These are phyloP conservation scores for Vigna hirtella DNA, from an alignment of 306 rosid species.

Conservation along the genomic window DNA sequence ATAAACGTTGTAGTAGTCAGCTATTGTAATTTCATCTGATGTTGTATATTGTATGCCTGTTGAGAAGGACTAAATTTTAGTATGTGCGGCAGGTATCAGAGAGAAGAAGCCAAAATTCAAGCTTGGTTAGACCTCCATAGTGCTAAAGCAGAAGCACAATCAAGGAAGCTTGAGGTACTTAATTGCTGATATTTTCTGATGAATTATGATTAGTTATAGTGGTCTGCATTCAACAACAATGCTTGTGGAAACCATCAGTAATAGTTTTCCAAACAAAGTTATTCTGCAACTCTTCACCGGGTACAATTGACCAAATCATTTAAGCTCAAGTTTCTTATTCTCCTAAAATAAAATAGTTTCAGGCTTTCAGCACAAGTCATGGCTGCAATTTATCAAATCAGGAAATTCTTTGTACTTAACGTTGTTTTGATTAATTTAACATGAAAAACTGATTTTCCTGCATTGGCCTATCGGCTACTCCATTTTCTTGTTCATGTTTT, in stretches of 20 bases:
- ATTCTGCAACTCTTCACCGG: background rate
- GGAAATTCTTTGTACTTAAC: background rate
- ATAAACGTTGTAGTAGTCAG: slow-evolving; percentile 3
- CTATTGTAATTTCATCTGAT: background rate
- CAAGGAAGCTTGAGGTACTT: slow-evolving; percentile 93
- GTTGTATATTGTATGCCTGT: background rate
- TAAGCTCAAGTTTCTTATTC: background rate
- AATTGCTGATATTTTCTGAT: background rate
- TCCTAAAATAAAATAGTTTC: background rate
- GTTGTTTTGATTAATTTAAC: background rate
- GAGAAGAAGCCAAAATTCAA: slow-evolving; percentile 94
- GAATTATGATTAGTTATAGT: background rate
- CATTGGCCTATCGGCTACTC: background rate
- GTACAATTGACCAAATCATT: background rate
- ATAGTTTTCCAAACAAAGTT: background rate
- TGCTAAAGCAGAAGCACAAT: slow-evolving; percentile 97
- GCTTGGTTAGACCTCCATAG: slow-evolving; percentile 95
- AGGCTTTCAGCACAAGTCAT: background rate
- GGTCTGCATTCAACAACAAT: background rate
- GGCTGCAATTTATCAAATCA: slow-evolving; percentile 1
- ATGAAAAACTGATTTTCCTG: background rate
- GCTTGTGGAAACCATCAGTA: background rate
- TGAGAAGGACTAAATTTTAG: slow-evolving; percentile 21
- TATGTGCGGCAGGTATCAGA: slow-evolving; percentile 69
- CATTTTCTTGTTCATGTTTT: background rate